phyloP scores from a whole-genome alignment of 1,284 basidiomycete genomes.

The Ganoderma meredithae region DNA sequence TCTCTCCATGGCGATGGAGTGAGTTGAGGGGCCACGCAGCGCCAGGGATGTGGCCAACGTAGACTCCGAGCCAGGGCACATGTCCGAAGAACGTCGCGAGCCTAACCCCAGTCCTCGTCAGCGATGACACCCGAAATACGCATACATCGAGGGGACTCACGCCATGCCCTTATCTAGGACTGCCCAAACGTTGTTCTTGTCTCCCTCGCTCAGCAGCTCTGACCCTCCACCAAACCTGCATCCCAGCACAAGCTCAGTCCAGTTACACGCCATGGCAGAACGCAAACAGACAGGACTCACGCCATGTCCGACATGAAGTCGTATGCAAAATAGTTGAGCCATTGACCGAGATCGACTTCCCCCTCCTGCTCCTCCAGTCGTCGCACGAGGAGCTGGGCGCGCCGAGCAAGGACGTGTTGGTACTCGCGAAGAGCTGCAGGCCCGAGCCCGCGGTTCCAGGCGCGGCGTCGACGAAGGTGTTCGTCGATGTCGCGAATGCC shows the following conservation, averaged over 20 bases:
- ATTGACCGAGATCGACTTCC: constrained; percentile 50
- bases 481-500: constrained; percentile 43
- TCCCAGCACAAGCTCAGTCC: neutral
- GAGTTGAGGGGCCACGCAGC: constrained; percentile 19
- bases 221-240: constrained; percentile 37
- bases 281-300: constrained; percentile 22
- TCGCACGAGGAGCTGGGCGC: constrained; percentile 49
- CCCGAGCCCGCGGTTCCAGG: constrained; percentile 62
- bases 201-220: constrained; percentile 32
- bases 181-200: constrained; percentile 26
- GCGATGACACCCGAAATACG: neutral
- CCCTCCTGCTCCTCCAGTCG: constrained; percentile 45
- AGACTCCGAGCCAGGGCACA: constrained; percentile 30
- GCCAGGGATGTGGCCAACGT: constrained; percentile 23
- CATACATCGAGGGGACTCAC: constrained; percentile 15
- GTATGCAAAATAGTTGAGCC: constrained; percentile 56
- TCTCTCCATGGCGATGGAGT: constrained; percentile 11
- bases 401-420: constrained; percentile 46
- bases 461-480: constrained; percentile 56
- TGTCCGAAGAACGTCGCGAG: constrained; percentile 22
- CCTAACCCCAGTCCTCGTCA: constrained; percentile 12
- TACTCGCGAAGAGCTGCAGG: constrained; percentile 60
- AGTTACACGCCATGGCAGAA: too few relatives aligned
- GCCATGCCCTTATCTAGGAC: constrained; percentile 23
- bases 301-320: constrained; percentile 42